These are phyloP conservation scores for Phycomyces nitens DNA, from an alignment of 192 early-diverging fungal genomes.

Conservation along the genomic window DNA sequence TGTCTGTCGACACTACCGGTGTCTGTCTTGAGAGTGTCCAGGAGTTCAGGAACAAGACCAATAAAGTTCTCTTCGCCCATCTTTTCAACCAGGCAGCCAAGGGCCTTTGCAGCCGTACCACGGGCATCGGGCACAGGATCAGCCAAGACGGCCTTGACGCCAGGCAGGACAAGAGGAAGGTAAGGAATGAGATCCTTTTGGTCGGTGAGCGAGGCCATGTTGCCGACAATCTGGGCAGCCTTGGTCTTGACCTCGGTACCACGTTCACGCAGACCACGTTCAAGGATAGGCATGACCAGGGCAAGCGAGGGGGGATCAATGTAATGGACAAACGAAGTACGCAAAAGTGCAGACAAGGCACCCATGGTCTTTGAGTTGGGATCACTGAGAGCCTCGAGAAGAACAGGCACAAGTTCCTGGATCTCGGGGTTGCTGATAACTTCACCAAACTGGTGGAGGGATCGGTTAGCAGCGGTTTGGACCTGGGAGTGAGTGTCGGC, in stretches of 20 bases:
- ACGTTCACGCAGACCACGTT: constrained; percentile 88
- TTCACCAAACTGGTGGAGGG: constrained; percentile 84
- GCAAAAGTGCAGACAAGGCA: constrained; percentile 80
- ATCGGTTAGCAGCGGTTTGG: constrained; percentile 77
- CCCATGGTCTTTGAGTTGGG: constrained; percentile 82
- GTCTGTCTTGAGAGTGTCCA: constrained; percentile 84
- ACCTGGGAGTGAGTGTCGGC: constrained; percentile 93
- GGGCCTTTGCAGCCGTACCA: constrained; percentile 87
- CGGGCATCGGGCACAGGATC: constrained; percentile 97
- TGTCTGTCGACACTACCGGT: constrained; percentile 90
- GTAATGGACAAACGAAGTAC: constrained; percentile 97
- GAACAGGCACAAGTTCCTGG: constrained; percentile 80
- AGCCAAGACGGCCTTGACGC: constrained; percentile 84
- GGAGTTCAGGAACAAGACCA: constrained; percentile 80
- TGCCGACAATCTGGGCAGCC: constrained; percentile 97
- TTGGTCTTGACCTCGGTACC: constrained; percentile 89
- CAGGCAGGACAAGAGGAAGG: constrained; percentile 75
- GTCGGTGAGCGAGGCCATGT: constrained; percentile 95
- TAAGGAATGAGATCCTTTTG: constrained; percentile 92
- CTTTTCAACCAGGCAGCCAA: constrained; percentile 88
- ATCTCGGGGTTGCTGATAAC: constrained; percentile 99
- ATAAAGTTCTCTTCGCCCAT: constrained; percentile 95
- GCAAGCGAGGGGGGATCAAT: constrained; percentile 96
- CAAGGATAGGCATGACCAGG: constrained; percentile 89
- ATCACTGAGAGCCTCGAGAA: constrained; percentile 84